Conservation (phyloP, 2,329 filamentous ascomycete genomes). For the Coniosporium tulheliwenetii region DNA sequence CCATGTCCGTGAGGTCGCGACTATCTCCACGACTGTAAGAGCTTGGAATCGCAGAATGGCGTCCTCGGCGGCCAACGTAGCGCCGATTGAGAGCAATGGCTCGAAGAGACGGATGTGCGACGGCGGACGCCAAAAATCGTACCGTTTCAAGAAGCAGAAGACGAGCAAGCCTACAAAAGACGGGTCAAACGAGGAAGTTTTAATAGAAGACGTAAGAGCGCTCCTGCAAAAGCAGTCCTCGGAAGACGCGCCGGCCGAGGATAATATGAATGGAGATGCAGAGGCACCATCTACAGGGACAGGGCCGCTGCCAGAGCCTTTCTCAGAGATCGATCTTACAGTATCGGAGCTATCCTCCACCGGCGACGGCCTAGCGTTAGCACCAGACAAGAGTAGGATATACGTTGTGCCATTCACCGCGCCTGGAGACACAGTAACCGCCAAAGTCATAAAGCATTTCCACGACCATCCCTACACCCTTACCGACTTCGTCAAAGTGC, state of each 20-base stretch:
- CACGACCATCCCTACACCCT: slow-evolving; percentile 50
- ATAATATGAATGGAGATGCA: slow-evolving; percentile 2
- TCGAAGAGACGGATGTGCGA: slow-evolving; percentile 19
- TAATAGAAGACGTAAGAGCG: slow-evolving; percentile 27
- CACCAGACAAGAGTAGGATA: slow-evolving; percentile 49
- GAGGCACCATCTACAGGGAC: slow-evolving; percentile 7
- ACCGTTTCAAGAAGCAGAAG: slow-evolving; percentile 26
- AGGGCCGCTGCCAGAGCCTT: slow-evolving; percentile 43
- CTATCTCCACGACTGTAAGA: too few species aligned
- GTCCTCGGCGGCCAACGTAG: slow-evolving; percentile 14
- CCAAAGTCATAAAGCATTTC: slow-evolving; percentile 64
- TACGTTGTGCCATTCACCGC: slow-evolving; percentile 82
- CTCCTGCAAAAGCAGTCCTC: slow-evolving; percentile 21
- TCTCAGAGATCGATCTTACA: slow-evolving; percentile 67
- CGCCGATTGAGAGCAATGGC: slow-evolving; percentile 15
- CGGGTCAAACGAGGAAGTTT: slow-evolving; percentile 32
- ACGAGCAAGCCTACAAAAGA: slow-evolving; percentile 21
- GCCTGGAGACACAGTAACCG: slow-evolving; percentile 66
- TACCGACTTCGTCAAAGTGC: slow-evolving; percentile 69
- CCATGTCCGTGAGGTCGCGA: too few species aligned
- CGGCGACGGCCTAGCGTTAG: slow-evolving; percentile 72
- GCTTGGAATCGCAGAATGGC: slow-evolving; percentile 11
- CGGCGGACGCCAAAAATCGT: slow-evolving; percentile 20
- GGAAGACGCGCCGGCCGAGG: slow-evolving; percentile 5
- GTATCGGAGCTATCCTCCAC: slow-evolving; percentile 75